These are phyloP conservation scores for Penicillium mononematosum DNA, from an alignment of 495 filamentous ascomycete genomes.

Conservation along the genomic window DNA sequence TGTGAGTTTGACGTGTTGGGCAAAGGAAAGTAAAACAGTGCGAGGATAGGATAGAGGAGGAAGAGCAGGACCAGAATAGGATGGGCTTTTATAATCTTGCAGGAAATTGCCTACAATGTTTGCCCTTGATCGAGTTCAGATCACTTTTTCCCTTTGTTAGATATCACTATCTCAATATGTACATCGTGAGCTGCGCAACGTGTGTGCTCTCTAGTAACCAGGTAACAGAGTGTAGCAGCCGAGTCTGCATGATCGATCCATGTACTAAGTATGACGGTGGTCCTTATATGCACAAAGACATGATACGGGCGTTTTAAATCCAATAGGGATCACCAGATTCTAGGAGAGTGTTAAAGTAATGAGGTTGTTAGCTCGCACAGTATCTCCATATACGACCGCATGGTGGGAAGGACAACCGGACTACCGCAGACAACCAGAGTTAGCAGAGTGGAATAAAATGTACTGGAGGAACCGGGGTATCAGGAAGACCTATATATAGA, in stretches of 20 bases:
- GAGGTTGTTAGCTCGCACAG: background rate
- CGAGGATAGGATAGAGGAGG: constrained; percentile 3
- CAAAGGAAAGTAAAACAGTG: background rate
- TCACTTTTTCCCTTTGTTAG: background rate
- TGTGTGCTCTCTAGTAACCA: background rate
- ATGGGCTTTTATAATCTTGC: constrained; percentile 3
- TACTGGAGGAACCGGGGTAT: background rate
- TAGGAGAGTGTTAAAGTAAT: background rate
- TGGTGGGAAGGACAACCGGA: background rate
- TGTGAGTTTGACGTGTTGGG: background rate
- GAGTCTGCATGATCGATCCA: background rate
- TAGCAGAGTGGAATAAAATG: background rate
- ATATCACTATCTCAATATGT: background rate
- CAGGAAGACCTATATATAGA: background rate
- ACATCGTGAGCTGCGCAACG: background rate
- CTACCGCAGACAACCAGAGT: background rate
- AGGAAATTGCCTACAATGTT: constrained; percentile 4
- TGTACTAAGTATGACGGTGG: background rate
- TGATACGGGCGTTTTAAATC: background rate
- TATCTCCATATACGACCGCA: background rate
- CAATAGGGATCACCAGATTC: background rate
- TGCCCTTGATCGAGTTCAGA: background rate
- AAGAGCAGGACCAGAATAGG: background rate
- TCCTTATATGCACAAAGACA: background rate
- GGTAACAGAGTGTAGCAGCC: background rate